Base-by-base conservation (phyloP, 1,284 basidiomycete species). In the Thecaphora thlaspeos region DNA sequence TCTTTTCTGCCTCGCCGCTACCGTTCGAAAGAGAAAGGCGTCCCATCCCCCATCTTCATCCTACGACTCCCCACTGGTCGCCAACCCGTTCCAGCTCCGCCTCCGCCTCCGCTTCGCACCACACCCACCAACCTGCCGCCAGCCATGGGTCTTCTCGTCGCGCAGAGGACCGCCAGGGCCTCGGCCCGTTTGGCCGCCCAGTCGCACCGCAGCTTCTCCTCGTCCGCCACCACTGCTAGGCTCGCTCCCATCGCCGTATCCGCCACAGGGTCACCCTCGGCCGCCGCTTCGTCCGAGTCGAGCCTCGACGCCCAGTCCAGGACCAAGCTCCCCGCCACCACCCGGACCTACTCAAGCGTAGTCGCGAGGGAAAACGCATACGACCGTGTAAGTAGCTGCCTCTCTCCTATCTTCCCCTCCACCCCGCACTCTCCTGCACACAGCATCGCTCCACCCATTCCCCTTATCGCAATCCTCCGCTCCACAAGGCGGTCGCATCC, bases 331-430 rank as follows among this genome's bases (percentile, higher is more conserved):
- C 61, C 52, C 46, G 32, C 56, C 30, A 43, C 54, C 32, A 22
- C 53, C 30, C 36, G 62, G 39, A 46, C 46, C 43, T 68, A 61
- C 51, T 68, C 65, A 4, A 68, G 61, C 50, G 52, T 49, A 9
- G 51, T 55, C 11, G 65, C 65, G 36, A 55, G 61, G 30, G 65
- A 68, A 51, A 68, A 68, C 42, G 61, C 58, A 17, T 68, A 64
- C 48, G 65, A 68, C 53, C 52, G 65, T 39, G 50, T 48, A 23
- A 48, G 46, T 41, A n/a, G 15, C 19, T 38, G 7, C 37, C 5
- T 38, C 19, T 15, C 4, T 38, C n/a, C 32, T 36, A 11, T 36
- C n/a, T 36, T 36, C 10, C n/a, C 32, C n/a, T 36, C 32, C n/a
- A n/a, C 32, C 32, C 32, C 32, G 11, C 32, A 43, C n/a, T n/a